Conservation (phyloP, 495 filamentous ascomycete species). For the Penicillium argentinense region DNA sequence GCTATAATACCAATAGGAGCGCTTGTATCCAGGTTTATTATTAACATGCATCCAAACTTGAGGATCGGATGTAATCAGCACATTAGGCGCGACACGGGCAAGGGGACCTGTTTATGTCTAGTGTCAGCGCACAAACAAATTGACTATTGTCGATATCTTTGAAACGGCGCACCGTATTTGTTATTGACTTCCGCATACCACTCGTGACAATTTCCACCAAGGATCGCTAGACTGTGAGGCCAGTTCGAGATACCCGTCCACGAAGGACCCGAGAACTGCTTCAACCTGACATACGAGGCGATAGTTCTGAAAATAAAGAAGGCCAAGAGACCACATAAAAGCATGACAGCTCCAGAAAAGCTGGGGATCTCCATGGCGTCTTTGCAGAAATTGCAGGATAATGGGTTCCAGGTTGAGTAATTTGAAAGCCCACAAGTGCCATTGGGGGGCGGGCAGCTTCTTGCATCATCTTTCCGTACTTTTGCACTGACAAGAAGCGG, state of each 20-base stretch:
- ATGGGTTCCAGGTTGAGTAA: too few relatives aligned
- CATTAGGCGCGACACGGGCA: slow-evolving; percentile 21
- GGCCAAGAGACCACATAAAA: slow-evolving; percentile 14
- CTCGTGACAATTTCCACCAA: slow-evolving; percentile 25
- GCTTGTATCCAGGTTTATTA: slow-evolving; percentile 24
- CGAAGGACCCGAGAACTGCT: slow-evolving; percentile 12
- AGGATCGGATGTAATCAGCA: slow-evolving; percentile 28
- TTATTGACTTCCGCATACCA: slow-evolving; percentile 31
- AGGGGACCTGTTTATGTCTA: slow-evolving; percentile 22
- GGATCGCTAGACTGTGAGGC: slow-evolving; percentile 30
- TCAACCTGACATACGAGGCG: slow-evolving; percentile 10
- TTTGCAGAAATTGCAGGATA: too few relatives aligned
- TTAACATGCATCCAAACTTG: slow-evolving; percentile 28
- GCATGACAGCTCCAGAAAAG: slow-evolving; percentile 8
- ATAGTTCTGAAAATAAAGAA: slow-evolving; percentile 12
- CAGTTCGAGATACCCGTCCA: slow-evolving; percentile 29
- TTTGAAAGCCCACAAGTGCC: too few relatives aligned
- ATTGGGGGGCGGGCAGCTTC: too few relatives aligned
- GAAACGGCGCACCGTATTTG: slow-evolving; percentile 28
- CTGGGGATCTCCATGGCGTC: slow-evolving; percentile 4
- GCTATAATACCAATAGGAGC: slow-evolving; percentile 28
- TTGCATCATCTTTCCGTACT: too few relatives aligned
- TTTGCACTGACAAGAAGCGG: too few relatives aligned
- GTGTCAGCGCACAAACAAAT: too few relatives aligned
- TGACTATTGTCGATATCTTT: too few relatives aligned